Base-by-base conservation (phyloP, 805 yeast genomes). In the Saccharomycopsis olivae region DNA sequence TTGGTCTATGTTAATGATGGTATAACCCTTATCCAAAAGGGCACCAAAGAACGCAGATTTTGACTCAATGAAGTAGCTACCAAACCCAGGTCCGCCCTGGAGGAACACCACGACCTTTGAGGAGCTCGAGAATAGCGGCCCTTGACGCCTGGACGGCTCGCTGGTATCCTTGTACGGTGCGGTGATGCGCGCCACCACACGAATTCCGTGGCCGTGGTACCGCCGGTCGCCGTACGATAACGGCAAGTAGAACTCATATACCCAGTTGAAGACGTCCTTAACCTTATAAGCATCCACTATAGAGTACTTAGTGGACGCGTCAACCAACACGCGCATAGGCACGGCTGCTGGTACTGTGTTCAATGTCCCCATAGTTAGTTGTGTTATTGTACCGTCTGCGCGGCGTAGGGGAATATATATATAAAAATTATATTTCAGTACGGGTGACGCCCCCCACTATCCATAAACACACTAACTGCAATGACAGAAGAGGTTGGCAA, bases 51-150 rank as follows among this genome's bases (percentile, higher is more conserved):
- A 52, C 1, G 66, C 64, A 1, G 61, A 49, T 36, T 59, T 58
- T 4, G 62, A 42, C 17, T 56, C 47, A 2, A 72, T 71, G 3
- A 61, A 61, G 5, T 54, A 43, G 15, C 53, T 33, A n/a, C 30
- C 66, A 40, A 64, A 68, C 1, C 78, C 77, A 0, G 78, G 78
- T 0, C 77, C 77, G 8, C 77, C 77, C 51, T 71, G 75, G 29
- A 71, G 49, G 44, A 57, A 71, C 16, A 64, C 56, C 6, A 68
- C 53, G 3, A 66, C 47, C 45, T 67, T 65, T 0, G 38, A 39
- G 15, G 31, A 19, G 13, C 31, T 28, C 4, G 16, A 27, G 20
- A 37, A 31, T 5, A 14, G 25, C 15, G 45, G 48, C 5, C 46
- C 41, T 10, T 33, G 11, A 8, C 11, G 8, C 16, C 46, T 33